phyloP scores from a whole-genome alignment of 306 rosid genomes.

The Begonia masoniana region DNA sequence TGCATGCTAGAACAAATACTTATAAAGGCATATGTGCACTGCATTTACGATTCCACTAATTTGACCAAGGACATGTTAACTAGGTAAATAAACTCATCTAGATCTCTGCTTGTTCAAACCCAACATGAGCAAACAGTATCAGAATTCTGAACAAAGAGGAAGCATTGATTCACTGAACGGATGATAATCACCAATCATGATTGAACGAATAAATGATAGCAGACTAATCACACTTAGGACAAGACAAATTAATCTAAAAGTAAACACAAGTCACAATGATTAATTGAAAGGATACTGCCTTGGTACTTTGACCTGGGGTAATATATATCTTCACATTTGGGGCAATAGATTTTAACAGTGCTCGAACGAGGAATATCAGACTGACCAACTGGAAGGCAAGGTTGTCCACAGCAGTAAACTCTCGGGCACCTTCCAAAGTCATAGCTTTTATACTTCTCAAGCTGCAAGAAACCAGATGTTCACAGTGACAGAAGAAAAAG shows the following conservation, averaged over 20 bases:
- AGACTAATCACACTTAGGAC: background rate
- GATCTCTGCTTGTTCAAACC: no score
- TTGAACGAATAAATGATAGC: no score
- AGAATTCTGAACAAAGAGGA: no score
- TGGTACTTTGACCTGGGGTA: conserved; percentile 98
- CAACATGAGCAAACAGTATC: no score
- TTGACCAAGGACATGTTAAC: no score
- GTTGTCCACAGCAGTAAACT: conserved; percentile 97
- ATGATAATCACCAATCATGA: no score
- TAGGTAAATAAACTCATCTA: no score
- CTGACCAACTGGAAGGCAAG: conserved; percentile 98
- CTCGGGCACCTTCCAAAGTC: conserved; percentile 98
- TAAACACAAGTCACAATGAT: background rate
- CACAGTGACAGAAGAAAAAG: background rate
- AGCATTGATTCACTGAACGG: no score
- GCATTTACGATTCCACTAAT: no score
- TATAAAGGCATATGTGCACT: no score
- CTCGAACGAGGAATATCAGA: conserved; percentile 93
- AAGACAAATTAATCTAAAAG: background rate
- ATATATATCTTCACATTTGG: conserved; percentile 92
- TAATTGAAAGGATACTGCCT: conserved; percentile 94
- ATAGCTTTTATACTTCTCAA: conserved; percentile 88
- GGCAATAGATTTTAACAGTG: conserved; percentile 93
- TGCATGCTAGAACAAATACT: no score
- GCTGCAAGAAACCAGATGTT: conserved; percentile 24